phyloP scores from a whole-genome alignment of 2,329 filamentous ascomycete species.

The Xylaria sp. region DNA sequence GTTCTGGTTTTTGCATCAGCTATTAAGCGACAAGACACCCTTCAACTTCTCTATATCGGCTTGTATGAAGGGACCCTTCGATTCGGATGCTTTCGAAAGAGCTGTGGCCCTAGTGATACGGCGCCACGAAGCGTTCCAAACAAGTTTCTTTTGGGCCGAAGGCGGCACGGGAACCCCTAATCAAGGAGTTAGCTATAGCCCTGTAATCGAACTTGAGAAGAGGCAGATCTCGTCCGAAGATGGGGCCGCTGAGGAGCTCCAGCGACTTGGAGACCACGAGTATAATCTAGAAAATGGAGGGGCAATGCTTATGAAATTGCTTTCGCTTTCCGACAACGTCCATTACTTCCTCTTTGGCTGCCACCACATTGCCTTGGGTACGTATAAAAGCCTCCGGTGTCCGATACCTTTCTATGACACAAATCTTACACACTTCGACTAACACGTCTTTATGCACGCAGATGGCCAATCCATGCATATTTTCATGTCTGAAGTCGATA shows the following conservation, averaged over 20 bases:
- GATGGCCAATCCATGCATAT: slow-evolving; percentile 14
- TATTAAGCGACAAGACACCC: not conserved
- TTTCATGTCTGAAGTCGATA: slow-evolving; percentile 16
- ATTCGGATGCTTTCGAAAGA: not conserved
- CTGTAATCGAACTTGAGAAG: not conserved
- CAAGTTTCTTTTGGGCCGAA: not conserved
- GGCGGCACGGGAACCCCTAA: not conserved
- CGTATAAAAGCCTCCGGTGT: no score
- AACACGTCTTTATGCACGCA: no score
- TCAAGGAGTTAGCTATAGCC: not conserved
- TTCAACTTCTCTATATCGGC: not conserved
- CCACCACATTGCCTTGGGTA: slow-evolving; percentile 19
- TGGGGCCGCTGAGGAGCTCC: not conserved
- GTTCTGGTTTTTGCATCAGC: slow-evolving; percentile 2
- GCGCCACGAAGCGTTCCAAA: slow-evolving; percentile 3
- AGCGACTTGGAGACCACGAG: not conserved
- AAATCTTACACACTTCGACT: no score
- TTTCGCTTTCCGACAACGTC: slow-evolving; percentile 3
- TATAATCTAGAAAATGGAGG: slow-evolving; percentile 21
- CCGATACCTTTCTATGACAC: no score
- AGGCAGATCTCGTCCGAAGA: slow-evolving; percentile 1
- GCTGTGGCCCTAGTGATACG: not conserved
- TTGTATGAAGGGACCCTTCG: not conserved
- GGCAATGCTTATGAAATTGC: slow-evolving; percentile 14
- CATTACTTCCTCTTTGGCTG: slow-evolving; percentile 20